A percentile compares a stretch with the other conserved stretches of the same genome.
Evolutionary conservation across 2,329 filamentous ascomycete genomes (phyloP).

Genomic region (Bertia moriformis): DNA sequence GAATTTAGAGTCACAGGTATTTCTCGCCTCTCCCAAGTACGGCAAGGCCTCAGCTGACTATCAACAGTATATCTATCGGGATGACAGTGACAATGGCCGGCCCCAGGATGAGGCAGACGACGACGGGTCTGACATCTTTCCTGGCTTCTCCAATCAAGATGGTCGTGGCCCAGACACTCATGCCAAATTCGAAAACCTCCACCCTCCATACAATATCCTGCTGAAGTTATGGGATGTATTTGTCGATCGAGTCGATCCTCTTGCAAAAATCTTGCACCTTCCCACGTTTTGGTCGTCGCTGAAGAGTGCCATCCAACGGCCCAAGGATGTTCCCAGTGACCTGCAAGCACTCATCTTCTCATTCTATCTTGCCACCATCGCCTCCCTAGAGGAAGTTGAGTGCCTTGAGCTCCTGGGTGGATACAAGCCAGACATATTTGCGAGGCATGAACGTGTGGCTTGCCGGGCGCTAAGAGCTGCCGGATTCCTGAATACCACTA

Average conservation of each 20-base stretch:
- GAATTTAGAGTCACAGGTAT: too few relatives aligned
- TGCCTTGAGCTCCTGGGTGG: slow-evolving; percentile 36
- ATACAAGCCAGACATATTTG: slow-evolving; percentile 31
- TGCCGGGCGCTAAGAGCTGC: slow-evolving; percentile 54
- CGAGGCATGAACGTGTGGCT: slow-evolving; percentile 37
- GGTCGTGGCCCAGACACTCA: neutral
- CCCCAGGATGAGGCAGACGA: too few relatives aligned
- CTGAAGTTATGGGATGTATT: slow-evolving; percentile 57
- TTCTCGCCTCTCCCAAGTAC: too few relatives aligned
- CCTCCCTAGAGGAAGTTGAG: slow-evolving; percentile 39
- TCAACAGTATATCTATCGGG: too few relatives aligned
- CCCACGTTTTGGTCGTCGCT: slow-evolving; percentile 49
- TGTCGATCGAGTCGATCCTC: slow-evolving; percentile 53
- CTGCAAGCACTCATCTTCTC: slow-evolving; percentile 57
- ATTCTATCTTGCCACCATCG: slow-evolving; percentile 44
- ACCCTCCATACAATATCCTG: slow-evolving; percentile 41
- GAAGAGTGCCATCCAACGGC: slow-evolving; percentile 42
- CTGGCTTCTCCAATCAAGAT: neutral
- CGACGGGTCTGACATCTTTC: neutral
- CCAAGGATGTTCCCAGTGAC: slow-evolving; percentile 34
- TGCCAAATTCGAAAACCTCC: slow-evolving; percentile 14
- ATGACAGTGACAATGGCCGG: too few relatives aligned
- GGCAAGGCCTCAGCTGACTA: too few relatives aligned
- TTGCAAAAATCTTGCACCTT: slow-evolving; percentile 54
- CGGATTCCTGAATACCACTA: slow-evolving; percentile 50